A percentile compares a stretch with the other conserved stretches of the same genome.
phyloP scores from a whole-genome alignment of 2,329 filamentous ascomycete species.

The Arachnopeziza araneosa region DNA sequence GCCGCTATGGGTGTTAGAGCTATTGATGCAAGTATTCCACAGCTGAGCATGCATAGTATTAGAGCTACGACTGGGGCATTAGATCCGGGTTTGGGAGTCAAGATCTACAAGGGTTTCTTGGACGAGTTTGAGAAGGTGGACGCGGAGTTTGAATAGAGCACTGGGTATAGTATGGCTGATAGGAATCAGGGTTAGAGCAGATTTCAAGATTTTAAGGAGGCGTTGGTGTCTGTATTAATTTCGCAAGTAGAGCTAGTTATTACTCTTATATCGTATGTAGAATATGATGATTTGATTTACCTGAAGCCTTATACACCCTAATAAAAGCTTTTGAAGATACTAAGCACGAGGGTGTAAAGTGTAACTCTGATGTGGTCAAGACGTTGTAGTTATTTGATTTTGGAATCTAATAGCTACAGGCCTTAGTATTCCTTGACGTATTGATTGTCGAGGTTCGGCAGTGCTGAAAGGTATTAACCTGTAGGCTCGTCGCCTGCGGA shows the following conservation, averaged over 20 bases:
- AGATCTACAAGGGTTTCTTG: conserved; percentile 84
- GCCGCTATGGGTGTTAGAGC: conserved; percentile 74
- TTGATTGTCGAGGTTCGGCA: too few relatives aligned
- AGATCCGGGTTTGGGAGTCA: conserved; percentile 83
- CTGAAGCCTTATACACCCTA: too few relatives aligned
- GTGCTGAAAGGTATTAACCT: too few relatives aligned
- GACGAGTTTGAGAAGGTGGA: conserved; percentile 83
- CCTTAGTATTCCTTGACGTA: too few relatives aligned
- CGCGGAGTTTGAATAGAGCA: conserved; percentile 57
- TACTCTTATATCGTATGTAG: too few relatives aligned
- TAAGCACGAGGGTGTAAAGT: too few relatives aligned
- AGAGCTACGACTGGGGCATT: conserved; percentile 79
- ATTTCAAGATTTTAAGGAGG: not conserved
- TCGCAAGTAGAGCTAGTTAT: not conserved
- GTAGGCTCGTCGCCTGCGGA: too few relatives aligned
- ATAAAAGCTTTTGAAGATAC: too few relatives aligned
- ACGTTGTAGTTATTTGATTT: too few relatives aligned
- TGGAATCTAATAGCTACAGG: too few relatives aligned
- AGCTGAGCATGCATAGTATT: conserved; percentile 91
- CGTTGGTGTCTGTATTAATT: not conserved
- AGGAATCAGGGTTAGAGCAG: not conserved
- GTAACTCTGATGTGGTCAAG: too few relatives aligned
- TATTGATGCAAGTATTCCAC: conserved; percentile 83
- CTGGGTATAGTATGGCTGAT: not conserved
- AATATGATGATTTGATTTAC: too few relatives aligned